Percentiles rank a stretch among this genome's conserved stretches.
phyloP scores from a whole-genome alignment of 192 early-diverging fungal species.

The Entophlyctis helioformis region DNA sequence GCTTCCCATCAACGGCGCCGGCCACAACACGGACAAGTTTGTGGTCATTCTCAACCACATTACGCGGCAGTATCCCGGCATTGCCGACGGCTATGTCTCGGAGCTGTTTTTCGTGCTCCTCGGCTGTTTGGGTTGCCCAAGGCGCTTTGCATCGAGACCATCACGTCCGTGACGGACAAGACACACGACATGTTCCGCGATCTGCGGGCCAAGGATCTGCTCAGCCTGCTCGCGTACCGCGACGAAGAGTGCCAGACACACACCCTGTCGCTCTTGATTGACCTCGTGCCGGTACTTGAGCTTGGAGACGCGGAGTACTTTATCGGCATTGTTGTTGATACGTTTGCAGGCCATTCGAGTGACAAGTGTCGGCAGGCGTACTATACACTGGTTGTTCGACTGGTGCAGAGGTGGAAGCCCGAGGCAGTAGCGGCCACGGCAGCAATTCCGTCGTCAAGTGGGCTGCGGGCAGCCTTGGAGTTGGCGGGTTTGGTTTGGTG shows the following conservation, averaged over 20 bases:
- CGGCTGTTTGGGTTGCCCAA: conserved; percentile 25
- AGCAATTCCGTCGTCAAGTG: no score
- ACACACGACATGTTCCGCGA: conserved; percentile 40
- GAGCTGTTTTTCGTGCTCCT: conserved; percentile 38
- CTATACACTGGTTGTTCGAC: neutral
- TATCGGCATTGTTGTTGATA: conserved; percentile 23
- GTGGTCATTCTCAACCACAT: conserved; percentile 20
- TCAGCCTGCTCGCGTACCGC: conserved; percentile 36
- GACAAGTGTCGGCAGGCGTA: neutral
- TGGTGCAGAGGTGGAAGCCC: conserved; percentile 14
- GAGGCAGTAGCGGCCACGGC: no score
- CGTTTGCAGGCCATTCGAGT: conserved; percentile 33
- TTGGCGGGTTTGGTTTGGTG: no score
- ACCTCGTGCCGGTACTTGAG: conserved; percentile 23
- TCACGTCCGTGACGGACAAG: conserved; percentile 33
- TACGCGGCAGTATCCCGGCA: conserved; percentile 14
- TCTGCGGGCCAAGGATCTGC: conserved; percentile 35
- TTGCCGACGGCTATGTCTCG: conserved; percentile 12
- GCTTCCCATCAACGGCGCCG: no score
- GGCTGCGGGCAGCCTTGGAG: no score
- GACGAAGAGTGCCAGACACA: conserved; percentile 46
- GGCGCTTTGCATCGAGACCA: conserved; percentile 36
- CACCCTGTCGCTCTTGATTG: conserved; percentile 38
- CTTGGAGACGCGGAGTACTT: conserved; percentile 32
- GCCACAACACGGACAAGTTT: conserved; percentile 17